Conservation (phyloP, 2,329 filamentous ascomycete genomes). For the Leptographium wingfieldii region DNA sequence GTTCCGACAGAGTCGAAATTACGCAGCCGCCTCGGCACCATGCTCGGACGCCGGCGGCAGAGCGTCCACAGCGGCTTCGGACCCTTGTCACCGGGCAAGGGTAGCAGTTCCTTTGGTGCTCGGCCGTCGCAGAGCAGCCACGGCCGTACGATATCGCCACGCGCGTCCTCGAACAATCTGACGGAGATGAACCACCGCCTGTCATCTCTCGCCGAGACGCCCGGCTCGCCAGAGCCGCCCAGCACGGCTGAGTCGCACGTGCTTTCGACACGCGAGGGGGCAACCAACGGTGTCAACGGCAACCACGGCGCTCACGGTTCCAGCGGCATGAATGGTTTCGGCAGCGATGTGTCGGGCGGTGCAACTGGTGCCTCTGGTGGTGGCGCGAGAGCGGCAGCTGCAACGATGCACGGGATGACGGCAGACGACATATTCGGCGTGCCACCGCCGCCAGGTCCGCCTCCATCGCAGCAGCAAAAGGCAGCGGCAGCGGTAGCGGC, state of each 20-base stretch:
- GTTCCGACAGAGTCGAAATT: constrained; percentile 40
- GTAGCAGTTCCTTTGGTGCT: constrained; percentile 38
- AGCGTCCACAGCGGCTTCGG: constrained; percentile 52
- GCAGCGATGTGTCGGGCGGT: too few relatives aligned
- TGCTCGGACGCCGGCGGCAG: constrained; percentile 53
- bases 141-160: constrained; percentile 42
- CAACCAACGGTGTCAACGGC: constrained; percentile 26
- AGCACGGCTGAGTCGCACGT: constrained; percentile 19
- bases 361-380: too few relatives aligned
- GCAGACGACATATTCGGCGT: constrained; percentile 36
- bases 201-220: constrained; percentile 45
- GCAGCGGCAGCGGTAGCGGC: constrained; percentile 12
- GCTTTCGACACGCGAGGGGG: constrained; percentile 26
- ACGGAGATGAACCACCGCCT: constrained; percentile 39
- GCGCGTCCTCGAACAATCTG: constrained; percentile 46
- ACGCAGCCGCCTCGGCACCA: constrained; percentile 54
- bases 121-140: constrained; percentile 47
- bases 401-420: constrained; percentile 31
- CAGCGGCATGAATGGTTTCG: constrained; percentile 18
- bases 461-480: constrained; percentile 30
- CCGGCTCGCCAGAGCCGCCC: constrained; percentile 25
- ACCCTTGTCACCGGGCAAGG: constrained; percentile 42
- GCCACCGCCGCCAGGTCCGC: constrained; percentile 37
- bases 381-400: constrained; percentile 14
- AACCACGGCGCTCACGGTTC: constrained; percentile 17